Evolutionary conservation across 164 flowering plant species (phyloP), one percentile per base, ranked within the genome.

Genomic region (Euptelea pleiosperma): DNA sequence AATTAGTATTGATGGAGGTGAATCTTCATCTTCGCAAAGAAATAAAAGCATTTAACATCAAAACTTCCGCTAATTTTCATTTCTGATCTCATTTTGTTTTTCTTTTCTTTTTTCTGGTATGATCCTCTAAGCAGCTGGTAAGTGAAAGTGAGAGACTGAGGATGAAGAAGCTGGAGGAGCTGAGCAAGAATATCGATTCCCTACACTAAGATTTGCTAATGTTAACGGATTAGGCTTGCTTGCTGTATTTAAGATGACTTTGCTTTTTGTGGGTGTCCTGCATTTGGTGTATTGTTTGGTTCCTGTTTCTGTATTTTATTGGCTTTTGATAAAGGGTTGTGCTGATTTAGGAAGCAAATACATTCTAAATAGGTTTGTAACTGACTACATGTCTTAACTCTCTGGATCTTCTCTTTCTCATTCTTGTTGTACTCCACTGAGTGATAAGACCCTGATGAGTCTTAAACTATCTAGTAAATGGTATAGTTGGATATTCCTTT

Each of bases 91-190:
- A 8, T 3, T 35, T 12, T 28, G 11, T 28, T 48, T 30, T 55
- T 12, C 11, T 41, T 41, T 8, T 39, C n/a, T 21, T 14, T 39
- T 56, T 30, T 4, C 51, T 64, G 30, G 15, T 54, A 11, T 41
- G 24, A 24, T 40, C 15, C 9, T 29, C 15, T 60, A 44, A 55
- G 45, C 82, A 87, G 98, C 70, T 91, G 73, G 95, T 82, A 30
- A 55, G 70, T 58, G 96, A 91, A 68, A 91, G 96, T 55, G 96
- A 91, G 79, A 85, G 57, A 63, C 18, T 76, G 73, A 82, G 98
- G 72, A 69, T 89, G 85, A 81, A 79, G 76, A 87, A 87, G 80
- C 73, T 89, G 77, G 92, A 91, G 61, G 98, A 89, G 71, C 76
- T 89, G 63, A 83, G 84, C 89, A 86, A 79, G 75, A 69, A 74